Evolutionary conservation across 768 basidiomycete genomes (phyloP), one percentile per base, ranked within the genome.

Genomic region (Pulveroboletus ravenelii): DNA sequence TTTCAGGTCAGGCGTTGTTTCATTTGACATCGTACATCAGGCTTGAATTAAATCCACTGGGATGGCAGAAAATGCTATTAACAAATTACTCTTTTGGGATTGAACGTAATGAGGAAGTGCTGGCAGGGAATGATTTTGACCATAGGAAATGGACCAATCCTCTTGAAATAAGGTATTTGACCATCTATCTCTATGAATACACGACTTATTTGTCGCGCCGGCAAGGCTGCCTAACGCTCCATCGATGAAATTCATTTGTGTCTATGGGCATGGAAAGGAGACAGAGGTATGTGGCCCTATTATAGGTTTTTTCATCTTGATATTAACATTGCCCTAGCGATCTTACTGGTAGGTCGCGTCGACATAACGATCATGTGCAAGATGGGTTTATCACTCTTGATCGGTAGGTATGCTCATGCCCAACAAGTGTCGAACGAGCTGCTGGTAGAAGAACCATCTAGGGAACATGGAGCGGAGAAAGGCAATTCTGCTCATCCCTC

Each of bases 221-320:
- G 3, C 32, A 47, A 90, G 89, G 56, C 73, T 99, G 15, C 95
- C 95, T 1, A 69, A 82, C 41, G 96, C 96, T 0, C 93, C 95
- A 1, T 87, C 85, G 5, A 87, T 96, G 84, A 90, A 86, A 62
- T 84, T 95, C 27, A 89, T 85, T 66, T 97, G 94, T 56, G 80
- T 93, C 3, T 97, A 98, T 70, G 95, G 95, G 0, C 86, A 91
- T 57, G 95, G 95, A 17, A 97, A 97, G 64, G 89, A 93, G 59
- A 99, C 93, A 0, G 93, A 96, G 78, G 89, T 83, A 35, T 55
- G 78, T 54, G 6, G 8, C 41, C 48, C 46, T 50, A 36, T 50
- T 44, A 41, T 53, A 49, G n/a, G 15, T 14, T 31, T 41, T 39
- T 13, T 17, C n/a, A 29, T 23, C 20, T 34, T 42, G 40, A 35